phyloP scores from a whole-genome alignment of 1,139 yeast species.

The Protomyces macrosporus region DNA sequence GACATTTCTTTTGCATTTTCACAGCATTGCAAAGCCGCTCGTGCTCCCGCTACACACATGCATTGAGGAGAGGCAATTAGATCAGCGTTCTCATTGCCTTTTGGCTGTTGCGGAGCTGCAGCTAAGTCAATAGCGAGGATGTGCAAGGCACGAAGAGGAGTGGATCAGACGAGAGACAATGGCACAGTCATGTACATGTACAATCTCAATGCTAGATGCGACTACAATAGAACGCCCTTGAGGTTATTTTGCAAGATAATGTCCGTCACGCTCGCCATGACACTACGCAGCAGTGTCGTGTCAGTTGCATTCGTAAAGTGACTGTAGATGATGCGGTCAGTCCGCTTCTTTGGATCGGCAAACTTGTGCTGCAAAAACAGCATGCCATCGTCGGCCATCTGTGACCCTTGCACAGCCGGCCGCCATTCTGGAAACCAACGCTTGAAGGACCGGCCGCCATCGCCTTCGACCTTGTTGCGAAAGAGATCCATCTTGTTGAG shows the following conservation, averaged over 20 bases:
- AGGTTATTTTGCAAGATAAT: constrained; percentile 78
- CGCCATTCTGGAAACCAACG: constrained; percentile 54
- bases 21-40: background rate
- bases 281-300: constrained; percentile 18
- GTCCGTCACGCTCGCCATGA: constrained; percentile 82
- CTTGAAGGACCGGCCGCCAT: constrained; percentile 55
- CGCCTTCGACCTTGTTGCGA: constrained; percentile 57
- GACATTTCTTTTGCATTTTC: background rate
- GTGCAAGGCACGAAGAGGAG: too few relatives aligned
- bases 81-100: too few relatives aligned
- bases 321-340: constrained; percentile 68
- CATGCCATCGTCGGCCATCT: constrained; percentile 49
- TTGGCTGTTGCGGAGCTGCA: too few relatives aligned
- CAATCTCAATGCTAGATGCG: constrained; percentile 36
- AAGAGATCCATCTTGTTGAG: constrained; percentile 83
- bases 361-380: constrained; percentile 63
- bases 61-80: too few relatives aligned
- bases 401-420: constrained; percentile 10
- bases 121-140: too few relatives aligned
- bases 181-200: background rate
- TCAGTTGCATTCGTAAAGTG: constrained; percentile 95
- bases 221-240: constrained; percentile 58
- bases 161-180: too few relatives aligned
- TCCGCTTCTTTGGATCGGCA: constrained; percentile 52
- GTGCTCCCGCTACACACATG: background rate